phyloP scores from a whole-genome alignment of 805 yeast species.

The Lipomyces spencermartinsiae region DNA sequence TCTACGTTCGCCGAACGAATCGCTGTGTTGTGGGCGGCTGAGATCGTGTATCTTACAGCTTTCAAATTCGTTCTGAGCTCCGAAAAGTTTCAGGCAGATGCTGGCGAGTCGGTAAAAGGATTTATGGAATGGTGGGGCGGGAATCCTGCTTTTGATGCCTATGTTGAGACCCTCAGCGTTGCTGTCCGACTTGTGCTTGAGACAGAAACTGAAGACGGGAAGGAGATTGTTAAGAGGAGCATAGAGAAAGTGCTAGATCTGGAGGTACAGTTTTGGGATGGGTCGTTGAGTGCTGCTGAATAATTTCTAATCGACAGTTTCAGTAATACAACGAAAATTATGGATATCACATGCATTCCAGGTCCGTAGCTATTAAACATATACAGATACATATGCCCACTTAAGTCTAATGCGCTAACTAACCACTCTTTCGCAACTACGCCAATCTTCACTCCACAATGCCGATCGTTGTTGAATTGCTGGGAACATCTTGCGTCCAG shows the following conservation, averaged over 20 bases:
- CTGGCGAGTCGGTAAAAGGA: slow-evolving; percentile 4
- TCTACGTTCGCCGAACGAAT: background rate
- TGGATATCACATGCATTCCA: background rate
- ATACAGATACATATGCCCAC: background rate
- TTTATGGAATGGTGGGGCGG: slow-evolving; percentile 14
- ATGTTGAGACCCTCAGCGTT: background rate
- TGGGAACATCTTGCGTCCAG: background rate
- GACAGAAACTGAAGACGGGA: background rate
- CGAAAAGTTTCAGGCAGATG: background rate
- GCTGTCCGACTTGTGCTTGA: slow-evolving; percentile 1
- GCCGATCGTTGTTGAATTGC: background rate
- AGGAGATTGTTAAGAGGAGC: too few species aligned
- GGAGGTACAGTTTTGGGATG: slow-evolving; percentile 10
- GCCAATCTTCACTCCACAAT: background rate
- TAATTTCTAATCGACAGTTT: background rate
- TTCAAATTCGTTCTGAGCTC: background rate
- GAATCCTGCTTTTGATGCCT: slow-evolving; percentile 1
- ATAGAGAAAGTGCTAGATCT: background rate
- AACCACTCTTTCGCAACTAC: background rate
- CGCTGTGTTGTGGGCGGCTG: slow-evolving; percentile 6
- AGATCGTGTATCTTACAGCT: slow-evolving; percentile 8
- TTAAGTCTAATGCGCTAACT: background rate
- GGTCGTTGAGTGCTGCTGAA: background rate
- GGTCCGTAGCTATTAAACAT: background rate
- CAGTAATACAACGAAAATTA: too few species aligned